phyloP scores from a whole-genome alignment of 352 stramenopile genomes.

The Pythium oligandrum region DNA sequence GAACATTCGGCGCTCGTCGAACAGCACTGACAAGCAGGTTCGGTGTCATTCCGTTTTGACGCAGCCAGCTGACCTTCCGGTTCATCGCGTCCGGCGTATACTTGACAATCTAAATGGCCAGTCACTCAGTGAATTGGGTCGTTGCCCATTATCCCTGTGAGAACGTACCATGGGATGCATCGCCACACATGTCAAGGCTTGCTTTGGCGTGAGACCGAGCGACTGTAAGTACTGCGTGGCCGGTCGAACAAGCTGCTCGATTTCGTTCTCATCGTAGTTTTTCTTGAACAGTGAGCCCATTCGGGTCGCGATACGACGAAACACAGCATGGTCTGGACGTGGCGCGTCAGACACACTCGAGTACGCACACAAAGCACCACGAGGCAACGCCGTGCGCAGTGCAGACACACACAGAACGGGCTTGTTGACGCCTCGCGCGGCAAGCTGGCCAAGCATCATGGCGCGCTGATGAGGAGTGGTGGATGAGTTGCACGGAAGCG shows the following conservation, averaged over 20 bases:
- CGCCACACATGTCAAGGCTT: constrained; percentile 2
- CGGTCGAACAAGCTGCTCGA: constrained; percentile 2
- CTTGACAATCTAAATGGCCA: constrained; percentile 1
- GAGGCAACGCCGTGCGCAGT: no score
- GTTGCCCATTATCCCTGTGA: no score
- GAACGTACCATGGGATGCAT: constrained; percentile 10
- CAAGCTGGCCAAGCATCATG: no score
- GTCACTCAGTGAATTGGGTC: no score
- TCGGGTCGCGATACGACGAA: constrained; percentile 1
- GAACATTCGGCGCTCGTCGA: constrained; percentile 5
- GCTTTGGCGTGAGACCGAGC: constrained; percentile 1
- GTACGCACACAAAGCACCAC: no score
- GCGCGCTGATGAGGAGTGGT: no score
- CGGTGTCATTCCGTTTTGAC: not conserved
- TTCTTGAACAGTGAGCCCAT: not conserved
- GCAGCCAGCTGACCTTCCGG: constrained; percentile 10
- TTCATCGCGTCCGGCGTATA: constrained; percentile 6
- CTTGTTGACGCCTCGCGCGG: no score
- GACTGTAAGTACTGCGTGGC: not conserved
- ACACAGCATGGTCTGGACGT: no score
- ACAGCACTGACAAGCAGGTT: constrained; percentile 3
- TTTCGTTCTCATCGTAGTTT: not conserved
- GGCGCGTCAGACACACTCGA: no score
- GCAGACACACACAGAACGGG: no score
- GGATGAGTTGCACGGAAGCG: no score